Evolutionary conservation across 2,329 filamentous ascomycete species (phyloP).

Genomic region (Diaporthe ilicicola): DNA sequence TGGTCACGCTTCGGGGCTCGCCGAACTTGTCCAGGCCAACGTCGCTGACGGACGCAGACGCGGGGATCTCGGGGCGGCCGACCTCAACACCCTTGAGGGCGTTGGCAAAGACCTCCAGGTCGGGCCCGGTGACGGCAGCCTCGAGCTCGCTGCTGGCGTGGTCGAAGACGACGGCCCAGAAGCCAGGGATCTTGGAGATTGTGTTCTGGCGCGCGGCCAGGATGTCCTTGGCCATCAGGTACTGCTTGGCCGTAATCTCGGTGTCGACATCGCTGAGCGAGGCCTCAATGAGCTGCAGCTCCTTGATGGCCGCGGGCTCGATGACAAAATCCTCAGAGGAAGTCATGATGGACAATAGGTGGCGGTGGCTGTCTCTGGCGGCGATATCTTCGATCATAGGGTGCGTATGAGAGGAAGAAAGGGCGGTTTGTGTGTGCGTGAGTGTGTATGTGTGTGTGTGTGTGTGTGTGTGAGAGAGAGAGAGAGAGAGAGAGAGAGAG

Average conservation of each 20-base stretch:
- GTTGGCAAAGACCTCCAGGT: constrained; percentile 65
- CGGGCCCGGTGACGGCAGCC: constrained; percentile 67
- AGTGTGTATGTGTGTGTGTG: neutral
- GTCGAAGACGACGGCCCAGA: constrained; percentile 76
- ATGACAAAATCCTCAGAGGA: constrained; percentile 40
- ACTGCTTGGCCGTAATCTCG: constrained; percentile 44
- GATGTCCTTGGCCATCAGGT: constrained; percentile 42
- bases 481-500: neutral
- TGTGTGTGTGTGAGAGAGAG: neutral
- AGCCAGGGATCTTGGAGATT: constrained; percentile 67
- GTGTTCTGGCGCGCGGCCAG: constrained; percentile 68
- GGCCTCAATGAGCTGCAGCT: constrained; percentile 44
- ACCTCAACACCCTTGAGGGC: constrained; percentile 66
- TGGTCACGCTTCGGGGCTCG: constrained; percentile 69
- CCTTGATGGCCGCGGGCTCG: constrained; percentile 43
- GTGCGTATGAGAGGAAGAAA: neutral
- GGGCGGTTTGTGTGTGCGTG: neutral
- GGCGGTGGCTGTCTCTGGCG: constrained; percentile 57
- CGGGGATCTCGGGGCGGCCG: constrained; percentile 49
- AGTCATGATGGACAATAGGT: constrained; percentile 33
- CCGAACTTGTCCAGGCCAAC: constrained; percentile 49
- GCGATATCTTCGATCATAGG: neutral
- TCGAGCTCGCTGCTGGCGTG: constrained; percentile 66
- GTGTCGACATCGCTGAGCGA: constrained; percentile 43
- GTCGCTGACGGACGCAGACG: constrained; percentile 42